These are phyloP conservation scores for Trichoderma atrobrunneum DNA, from an alignment of 2,329 filamentous ascomycete genomes.

Conservation along the genomic window DNA sequence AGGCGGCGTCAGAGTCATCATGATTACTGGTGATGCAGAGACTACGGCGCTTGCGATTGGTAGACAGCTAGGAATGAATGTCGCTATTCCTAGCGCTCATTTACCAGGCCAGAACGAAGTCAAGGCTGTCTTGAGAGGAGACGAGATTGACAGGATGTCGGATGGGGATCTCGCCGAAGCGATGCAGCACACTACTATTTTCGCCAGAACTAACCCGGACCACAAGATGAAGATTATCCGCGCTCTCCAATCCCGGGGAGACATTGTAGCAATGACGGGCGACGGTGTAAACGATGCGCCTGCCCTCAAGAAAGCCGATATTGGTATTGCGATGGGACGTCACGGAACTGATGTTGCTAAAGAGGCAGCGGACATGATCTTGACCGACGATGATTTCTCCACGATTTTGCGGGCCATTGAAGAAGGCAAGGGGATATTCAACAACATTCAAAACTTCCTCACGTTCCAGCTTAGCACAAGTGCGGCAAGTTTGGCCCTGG, in stretches of 20 bases:
- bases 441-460: slow-evolving; percentile 99
- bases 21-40: slow-evolving; percentile 98
- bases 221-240: slow-evolving; percentile 97
- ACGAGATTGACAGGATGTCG: slow-evolving; percentile 91
- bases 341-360: slow-evolving; percentile 97
- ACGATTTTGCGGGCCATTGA: slow-evolving; percentile 94
- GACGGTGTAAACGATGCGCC: slow-evolving; percentile 98
- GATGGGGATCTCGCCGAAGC: slow-evolving; percentile 79
- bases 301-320: slow-evolving; percentile 93
- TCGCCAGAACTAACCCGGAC: slow-evolving; percentile 92
- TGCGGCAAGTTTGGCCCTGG: slow-evolving; percentile 85
- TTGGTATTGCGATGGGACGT: slow-evolving; percentile 94
- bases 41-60: slow-evolving; percentile 93
- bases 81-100: slow-evolving; percentile 56
- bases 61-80: slow-evolving; percentile 89
- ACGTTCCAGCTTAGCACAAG: slow-evolving; percentile 98
- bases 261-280: slow-evolving; percentile 98
- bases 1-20: slow-evolving; percentile 94
- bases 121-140: slow-evolving; percentile 75
- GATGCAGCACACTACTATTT: slow-evolving; percentile 87
- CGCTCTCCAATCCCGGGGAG: slow-evolving; percentile 85
- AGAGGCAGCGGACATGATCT: slow-evolving; percentile 89
- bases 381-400: slow-evolving; percentile 85
- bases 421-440: slow-evolving; percentile 98
- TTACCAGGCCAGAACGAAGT: slow-evolving; percentile 57